Base-by-base conservation (phyloP, 208 protist genomes). In the Crithidia sp. region DNA sequence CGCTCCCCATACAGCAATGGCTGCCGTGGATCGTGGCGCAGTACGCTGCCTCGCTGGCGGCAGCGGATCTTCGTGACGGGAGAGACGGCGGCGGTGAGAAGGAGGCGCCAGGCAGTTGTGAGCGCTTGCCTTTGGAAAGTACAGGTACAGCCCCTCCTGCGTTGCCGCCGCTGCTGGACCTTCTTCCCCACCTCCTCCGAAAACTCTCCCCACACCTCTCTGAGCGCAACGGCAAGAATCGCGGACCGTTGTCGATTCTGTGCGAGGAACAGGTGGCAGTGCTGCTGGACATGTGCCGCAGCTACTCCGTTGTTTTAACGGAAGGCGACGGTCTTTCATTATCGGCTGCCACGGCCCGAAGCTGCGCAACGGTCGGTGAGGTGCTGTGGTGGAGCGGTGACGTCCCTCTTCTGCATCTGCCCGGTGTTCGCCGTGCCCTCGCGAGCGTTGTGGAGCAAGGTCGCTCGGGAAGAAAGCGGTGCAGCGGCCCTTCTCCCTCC, bases 381-480 rank as follows among this genome's bases (percentile, higher is more conserved):
- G 64, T 72, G 9, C 47, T 88, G 28, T 91, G 86, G 73, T 91
- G 86, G 86, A 28, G 61, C 28, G 78, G 78, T 4, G 76, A 81
- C 5, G 45, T 58, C 40, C 86, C 86, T 45, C 73, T 91, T 19
- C 56, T 88, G 57, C 37, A 63, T 36, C 55, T 81, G 40, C 43
- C 71, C 36, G 59, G 68, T 41, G 67, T 91, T 52, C 80, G 81
- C 5, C 68, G 53, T 13, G 82, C 83, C 4, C 14, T 83, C 28
- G 4, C 40, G 50, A 47, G 44, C 45, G 2, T 49, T 9, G 16
- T 8, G 16, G 5, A 40, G 12, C 45, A 2, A 0, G 12, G 2
- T 2, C 7, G 7, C 12, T 0, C 7, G 9, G 45, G 5, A 10
- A 14, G n/a, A 50, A 56, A 1, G 63, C 36, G 28, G 28, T 39